These are phyloP conservation scores for Epichloe hybrida DNA, from an alignment of 2,329 filamentous ascomycete genomes.

Conservation along the genomic window DNA sequence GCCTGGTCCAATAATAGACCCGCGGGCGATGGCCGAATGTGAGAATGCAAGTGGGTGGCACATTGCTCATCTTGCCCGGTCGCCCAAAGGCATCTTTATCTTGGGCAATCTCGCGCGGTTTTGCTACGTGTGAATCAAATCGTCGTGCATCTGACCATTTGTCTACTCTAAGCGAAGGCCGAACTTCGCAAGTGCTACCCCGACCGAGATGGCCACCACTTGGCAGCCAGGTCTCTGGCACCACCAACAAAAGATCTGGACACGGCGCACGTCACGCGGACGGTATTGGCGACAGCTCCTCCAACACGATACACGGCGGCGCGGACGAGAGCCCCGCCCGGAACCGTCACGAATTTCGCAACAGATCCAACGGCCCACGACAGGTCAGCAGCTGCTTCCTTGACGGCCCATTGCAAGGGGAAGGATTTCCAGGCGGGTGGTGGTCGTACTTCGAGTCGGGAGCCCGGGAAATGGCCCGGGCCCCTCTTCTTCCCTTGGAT, in stretches of 20 bases:
- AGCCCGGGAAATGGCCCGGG: conserved; percentile 14
- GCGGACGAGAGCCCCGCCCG: not conserved
- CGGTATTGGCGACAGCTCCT: not conserved
- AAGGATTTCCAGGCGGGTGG: conserved; percentile 10
- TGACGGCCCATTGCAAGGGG: conserved; percentile 11
- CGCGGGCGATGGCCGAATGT: too few species aligned
- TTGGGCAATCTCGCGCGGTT: too few species aligned
- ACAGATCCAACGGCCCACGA: conserved; percentile 9
- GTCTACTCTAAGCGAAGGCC: too few species aligned
- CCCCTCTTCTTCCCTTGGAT: conserved; percentile 12
- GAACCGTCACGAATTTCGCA: conserved; percentile 6
- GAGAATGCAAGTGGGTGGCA: too few species aligned
- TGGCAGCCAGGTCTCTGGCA: not conserved
- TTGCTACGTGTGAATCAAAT: too few species aligned
- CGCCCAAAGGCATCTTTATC: too few species aligned
- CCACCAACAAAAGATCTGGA: not conserved
- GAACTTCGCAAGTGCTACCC: too few species aligned
- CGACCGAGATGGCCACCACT: not conserved
- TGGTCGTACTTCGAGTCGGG: conserved; percentile 11
- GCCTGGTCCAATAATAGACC: too few species aligned
- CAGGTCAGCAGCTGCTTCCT: conserved; percentile 9
- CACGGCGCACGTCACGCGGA: not conserved
- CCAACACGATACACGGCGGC: not conserved
- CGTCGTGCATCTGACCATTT: too few species aligned
- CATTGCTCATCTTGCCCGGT: too few species aligned